These are phyloP conservation scores for Zymoseptoria ardabiliae DNA, from an alignment of 2,329 filamentous ascomycete species.

Conservation along the genomic window DNA sequence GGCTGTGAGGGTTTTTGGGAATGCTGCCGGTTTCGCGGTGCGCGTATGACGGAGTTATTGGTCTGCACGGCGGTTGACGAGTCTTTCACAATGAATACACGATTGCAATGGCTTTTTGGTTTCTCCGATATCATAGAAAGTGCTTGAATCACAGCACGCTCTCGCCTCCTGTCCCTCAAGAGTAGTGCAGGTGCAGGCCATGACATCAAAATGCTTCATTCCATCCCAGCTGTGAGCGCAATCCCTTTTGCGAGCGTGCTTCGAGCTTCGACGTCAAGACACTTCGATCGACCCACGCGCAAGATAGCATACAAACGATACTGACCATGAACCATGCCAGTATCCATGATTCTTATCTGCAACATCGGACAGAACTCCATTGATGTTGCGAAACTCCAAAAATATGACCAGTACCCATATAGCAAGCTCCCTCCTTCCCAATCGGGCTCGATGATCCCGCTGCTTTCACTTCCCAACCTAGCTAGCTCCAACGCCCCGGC, in stretches of 20 bases:
- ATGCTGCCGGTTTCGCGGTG: background rate
- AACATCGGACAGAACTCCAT: background rate
- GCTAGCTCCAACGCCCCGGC: background rate
- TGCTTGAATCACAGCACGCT: background rate
- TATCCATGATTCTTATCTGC: background rate
- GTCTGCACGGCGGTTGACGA: background rate
- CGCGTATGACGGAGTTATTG: background rate
- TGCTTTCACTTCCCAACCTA: background rate
- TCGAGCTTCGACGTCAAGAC: background rate
- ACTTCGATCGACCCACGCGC: background rate
- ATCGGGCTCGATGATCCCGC: slow-evolving; percentile 1
- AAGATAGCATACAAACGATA: background rate
- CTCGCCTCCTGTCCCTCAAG: background rate
- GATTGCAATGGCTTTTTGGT: background rate
- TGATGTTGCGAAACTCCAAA: background rate
- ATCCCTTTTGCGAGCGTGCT: background rate
- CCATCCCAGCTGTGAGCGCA: background rate
- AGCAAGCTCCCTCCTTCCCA: background rate
- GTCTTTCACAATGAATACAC: background rate
- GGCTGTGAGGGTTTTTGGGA: background rate
- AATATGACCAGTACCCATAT: background rate
- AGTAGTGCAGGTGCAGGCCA: background rate
- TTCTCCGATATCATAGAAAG: background rate
- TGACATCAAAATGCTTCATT: background rate
- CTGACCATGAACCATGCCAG: background rate